Conservation (phyloP, 1,284 basidiomycete species). For the Apiotrichum akiyoshidainum region DNA sequence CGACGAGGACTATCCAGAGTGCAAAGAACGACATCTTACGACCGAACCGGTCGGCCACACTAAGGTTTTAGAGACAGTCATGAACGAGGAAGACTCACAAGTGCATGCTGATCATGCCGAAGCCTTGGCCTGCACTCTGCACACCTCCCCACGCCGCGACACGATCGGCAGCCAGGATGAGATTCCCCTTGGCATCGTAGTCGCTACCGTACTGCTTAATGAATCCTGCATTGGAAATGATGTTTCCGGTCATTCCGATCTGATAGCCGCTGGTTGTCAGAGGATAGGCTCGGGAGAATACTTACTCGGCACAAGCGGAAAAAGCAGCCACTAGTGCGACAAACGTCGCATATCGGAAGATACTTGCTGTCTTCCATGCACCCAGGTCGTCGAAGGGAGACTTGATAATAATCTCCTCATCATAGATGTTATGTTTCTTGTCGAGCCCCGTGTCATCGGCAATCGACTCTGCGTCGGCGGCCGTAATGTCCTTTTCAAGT, state of each 20-base stretch:
- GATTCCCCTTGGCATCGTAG: slow-evolving; percentile 12
- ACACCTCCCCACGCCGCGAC: slow-evolving; percentile 23
- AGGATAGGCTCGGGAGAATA: no score
- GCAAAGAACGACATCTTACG: slow-evolving; percentile 29
- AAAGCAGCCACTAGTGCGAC: slow-evolving; percentile 33
- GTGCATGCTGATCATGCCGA: slow-evolving; percentile 24
- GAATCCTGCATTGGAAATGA: slow-evolving; percentile 31
- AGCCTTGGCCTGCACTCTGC: slow-evolving; percentile 23
- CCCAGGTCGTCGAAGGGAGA: slow-evolving; percentile 36
- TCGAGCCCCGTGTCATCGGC: not conserved
- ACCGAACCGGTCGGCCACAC: slow-evolving; percentile 26
- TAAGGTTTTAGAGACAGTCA: not conserved
- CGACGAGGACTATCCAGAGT: slow-evolving; percentile 29
- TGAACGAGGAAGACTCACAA: slow-evolving; percentile 8
- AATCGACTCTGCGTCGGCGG: not conserved
- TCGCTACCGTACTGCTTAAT: slow-evolving; percentile 25
- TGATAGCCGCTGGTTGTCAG: not conserved
- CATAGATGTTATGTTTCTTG: not conserved
- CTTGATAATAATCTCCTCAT: slow-evolving; percentile 30
- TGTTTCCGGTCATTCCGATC: slow-evolving; percentile 30
- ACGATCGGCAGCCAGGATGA: slow-evolving; percentile 20
- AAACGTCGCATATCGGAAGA: slow-evolving; percentile 29
- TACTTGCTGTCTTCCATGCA: slow-evolving; percentile 24
- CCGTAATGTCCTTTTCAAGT: not conserved
- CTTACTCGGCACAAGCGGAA: slow-evolving; percentile 16